Base-by-base conservation (phyloP, 2,329 filamentous ascomycete species). In the Ophiostoma australiae region DNA sequence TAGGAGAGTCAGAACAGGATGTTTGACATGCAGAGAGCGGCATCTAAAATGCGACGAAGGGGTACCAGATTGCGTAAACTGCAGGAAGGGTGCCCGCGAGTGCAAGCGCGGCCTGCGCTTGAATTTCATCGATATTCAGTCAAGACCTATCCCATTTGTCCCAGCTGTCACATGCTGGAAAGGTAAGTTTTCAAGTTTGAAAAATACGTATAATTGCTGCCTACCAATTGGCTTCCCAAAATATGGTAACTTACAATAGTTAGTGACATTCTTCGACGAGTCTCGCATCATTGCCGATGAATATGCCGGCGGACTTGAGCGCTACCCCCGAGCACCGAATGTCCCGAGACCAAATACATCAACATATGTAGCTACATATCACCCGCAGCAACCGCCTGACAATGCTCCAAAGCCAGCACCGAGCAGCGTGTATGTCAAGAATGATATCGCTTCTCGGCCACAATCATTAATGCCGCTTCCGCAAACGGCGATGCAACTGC, bases 11-110 rank as follows among this genome's bases (percentile, higher is more conserved):
- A 89, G 94, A 67, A 97, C 94, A 3, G 94, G 94, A 52, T 97
- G 94, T 78, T 82, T 97, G 74, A 97, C 94, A 2, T 97, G 94
- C 80, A 86, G 94, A 75, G 91, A 97, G 79, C 85, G 93, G 67
- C 94, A 97, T 82, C 83, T 97, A 69, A 97, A 97, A 80, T 97
- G 94, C 79, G 94, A 97, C 77, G 93, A 97, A 79, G 89, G 84
- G 5, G 76, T 80, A 4, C 86, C 85, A 6, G 81, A 84, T 44
- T 88, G 86, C 74, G 84, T 91, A 76, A 97, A 97, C 77, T 97
- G 94, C 80, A 87, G 88, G 72, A 97, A 97, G 81, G 95, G 94
- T 69, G 94, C 89, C 76, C 85, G 94, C 69, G 84, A 89, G 71
- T 98, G 94, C 82, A 93, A 94, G 78, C 88, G 93, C 75, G 94